Conservation (phyloP, 176 grass and related monocot genomes). For the Musa acuminata region DNA sequence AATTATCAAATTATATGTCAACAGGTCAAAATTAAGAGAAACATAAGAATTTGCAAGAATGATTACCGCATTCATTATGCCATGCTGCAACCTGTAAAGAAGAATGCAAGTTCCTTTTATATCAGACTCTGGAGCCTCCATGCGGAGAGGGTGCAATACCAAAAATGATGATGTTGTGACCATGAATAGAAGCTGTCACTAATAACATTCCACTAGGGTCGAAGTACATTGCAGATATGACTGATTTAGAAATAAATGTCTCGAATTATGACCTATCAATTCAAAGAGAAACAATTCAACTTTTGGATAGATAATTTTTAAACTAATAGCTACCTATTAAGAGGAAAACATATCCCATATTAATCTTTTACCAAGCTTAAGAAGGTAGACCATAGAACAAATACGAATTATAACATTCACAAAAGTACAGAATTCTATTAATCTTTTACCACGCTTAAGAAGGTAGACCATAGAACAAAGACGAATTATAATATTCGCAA, state of each 20-base stretch:
- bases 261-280: conserved; percentile 64
- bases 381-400: neutral
- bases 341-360: neutral
- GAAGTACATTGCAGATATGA: conserved; percentile 79
- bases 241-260: conserved; percentile 79
- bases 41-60: conserved; percentile 16
- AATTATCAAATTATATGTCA: conserved; percentile 9
- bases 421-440: neutral
- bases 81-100: conserved; percentile 87
- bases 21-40: conserved; percentile 5
- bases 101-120: conserved; percentile 52
- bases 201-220: conserved; percentile 89
- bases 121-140: conserved; percentile 41
- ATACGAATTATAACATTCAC: neutral
- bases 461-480: neutral
- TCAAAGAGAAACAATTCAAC: conserved; percentile 13
- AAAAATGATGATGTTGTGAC: conserved; percentile 81
- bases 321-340: no score
- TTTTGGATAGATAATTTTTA: neutral
- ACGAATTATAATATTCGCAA: neutral
- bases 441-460: neutral
- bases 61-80: conserved; percentile 86
- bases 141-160: conserved; percentile 60
- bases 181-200: conserved; percentile 91
- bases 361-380: neutral